These are phyloP conservation scores for Pulveroboletus sp. DNA, from an alignment of 768 basidiomycete species.

Conservation along the genomic window DNA sequence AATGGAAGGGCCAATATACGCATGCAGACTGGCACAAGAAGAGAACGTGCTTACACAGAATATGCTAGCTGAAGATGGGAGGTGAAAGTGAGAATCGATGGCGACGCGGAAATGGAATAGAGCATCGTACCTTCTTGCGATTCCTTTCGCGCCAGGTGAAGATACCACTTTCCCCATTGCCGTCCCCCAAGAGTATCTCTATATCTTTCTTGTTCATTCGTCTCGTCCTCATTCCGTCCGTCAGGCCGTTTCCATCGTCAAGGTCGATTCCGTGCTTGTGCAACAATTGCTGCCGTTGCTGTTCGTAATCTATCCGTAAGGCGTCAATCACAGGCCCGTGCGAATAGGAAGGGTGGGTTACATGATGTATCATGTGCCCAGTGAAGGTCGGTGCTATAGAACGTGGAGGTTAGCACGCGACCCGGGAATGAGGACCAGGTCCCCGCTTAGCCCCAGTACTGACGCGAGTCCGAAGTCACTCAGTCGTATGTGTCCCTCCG, in stretches of 20 bases:
- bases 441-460: constrained; percentile 39
- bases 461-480: constrained; percentile 96
- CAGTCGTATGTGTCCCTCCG: constrained; percentile 88
- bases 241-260: constrained; percentile 64
- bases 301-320: constrained; percentile 73
- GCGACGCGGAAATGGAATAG: constrained; percentile 27
- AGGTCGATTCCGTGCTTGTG: constrained; percentile 95
- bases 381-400: constrained; percentile 77
- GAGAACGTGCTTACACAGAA: constrained; percentile 63
- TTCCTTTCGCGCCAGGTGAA: constrained; percentile 97
- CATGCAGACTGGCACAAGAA: constrained; percentile 9
- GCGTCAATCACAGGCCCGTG: constrained; percentile 14
- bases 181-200: constrained; percentile 80
- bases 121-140: constrained; percentile 67
- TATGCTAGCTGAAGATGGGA: constrained; percentile 63
- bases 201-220: constrained; percentile 79
- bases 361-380: constrained; percentile 97
- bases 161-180: constrained; percentile 74
- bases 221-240: constrained; percentile 69
- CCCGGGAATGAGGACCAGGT: constrained; percentile 16
- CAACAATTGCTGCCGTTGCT: constrained; percentile 82
- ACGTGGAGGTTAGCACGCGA: constrained; percentile 18
- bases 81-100: constrained; percentile 23
- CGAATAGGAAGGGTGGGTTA: constrained; percentile 29
- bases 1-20: constrained; percentile 26